phyloP scores from a whole-genome alignment of 345 rosid species.

The Capsella bursapastoris region DNA sequence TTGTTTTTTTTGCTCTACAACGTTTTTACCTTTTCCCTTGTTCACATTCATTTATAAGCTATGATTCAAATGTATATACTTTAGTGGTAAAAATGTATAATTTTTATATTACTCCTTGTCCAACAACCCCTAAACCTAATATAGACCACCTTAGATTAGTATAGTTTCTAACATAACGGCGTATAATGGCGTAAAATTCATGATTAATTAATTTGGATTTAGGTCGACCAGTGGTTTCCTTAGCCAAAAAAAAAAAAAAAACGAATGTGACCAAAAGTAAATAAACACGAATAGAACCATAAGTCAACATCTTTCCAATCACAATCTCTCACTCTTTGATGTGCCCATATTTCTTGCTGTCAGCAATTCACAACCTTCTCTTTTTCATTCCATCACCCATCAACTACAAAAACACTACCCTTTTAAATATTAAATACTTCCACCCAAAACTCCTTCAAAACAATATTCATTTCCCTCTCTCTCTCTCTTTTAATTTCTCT shows the following conservation, averaged over 20 bases:
- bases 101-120: background rate
- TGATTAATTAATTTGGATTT: background rate
- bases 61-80: background rate
- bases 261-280: background rate
- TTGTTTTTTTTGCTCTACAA: background rate
- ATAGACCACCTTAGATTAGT: background rate
- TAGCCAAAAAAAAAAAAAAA: background rate
- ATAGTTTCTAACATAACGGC: background rate
- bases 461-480: constrained; percentile 11
- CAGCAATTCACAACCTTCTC: constrained; percentile 41
- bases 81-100: background rate
- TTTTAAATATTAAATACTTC: constrained; percentile 25
- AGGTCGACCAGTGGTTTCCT: background rate
- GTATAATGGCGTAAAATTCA: background rate
- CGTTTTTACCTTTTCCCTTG: constrained; percentile 24
- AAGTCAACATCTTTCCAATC: constrained; percentile 44
- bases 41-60: background rate
- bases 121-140: background rate
- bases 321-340: constrained; percentile 26
- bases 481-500: constrained; percentile 11
- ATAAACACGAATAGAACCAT: constrained; percentile 29
- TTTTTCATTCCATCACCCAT: constrained; percentile 36
- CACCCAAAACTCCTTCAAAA: constrained; percentile 22
- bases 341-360: constrained; percentile 49
- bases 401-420: background rate